Evolutionary conservation across 495 filamentous ascomycete genomes (phyloP).

Genomic region (Tuber umbilicatum): DNA sequence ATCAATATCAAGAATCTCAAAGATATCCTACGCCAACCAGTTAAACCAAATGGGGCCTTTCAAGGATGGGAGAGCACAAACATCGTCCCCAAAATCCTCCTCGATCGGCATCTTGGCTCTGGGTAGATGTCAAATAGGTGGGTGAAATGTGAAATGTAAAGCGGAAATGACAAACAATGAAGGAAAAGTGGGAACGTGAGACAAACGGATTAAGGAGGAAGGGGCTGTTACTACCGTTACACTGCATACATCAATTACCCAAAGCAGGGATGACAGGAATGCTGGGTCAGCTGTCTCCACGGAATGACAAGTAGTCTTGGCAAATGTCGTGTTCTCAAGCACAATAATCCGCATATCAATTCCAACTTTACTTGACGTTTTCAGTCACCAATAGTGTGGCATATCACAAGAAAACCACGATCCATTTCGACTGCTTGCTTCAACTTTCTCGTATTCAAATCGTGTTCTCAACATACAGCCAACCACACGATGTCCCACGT

Average conservation of each 20-base stretch:
- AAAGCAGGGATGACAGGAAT: not conserved
- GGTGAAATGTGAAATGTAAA: not conserved
- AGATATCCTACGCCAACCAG: slow-evolving; percentile 26
- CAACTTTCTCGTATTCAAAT: not conserved
- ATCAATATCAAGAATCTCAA: slow-evolving; percentile 65
- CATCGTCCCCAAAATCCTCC: slow-evolving; percentile 35
- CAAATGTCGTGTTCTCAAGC: slow-evolving; percentile 4
- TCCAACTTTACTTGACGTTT: not conserved
- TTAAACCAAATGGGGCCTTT: not conserved
- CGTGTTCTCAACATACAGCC: not conserved
- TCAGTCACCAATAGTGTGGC: not conserved
- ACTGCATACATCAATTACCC: not conserved
- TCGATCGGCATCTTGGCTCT: slow-evolving; percentile 22
- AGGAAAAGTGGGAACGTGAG: not conserved
- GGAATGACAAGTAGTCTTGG: not conserved
- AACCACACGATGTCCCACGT: not conserved
- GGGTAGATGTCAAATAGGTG: not conserved
- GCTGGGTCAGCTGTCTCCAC: not conserved
- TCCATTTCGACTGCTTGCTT: not conserved
- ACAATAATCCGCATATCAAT: not conserved
- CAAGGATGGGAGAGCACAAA: slow-evolving; percentile 4
- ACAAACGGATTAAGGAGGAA: not conserved
- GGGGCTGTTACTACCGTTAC: not conserved
- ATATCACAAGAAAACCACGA: not conserved
- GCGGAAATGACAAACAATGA: not conserved